Evolutionary conservation across 495 filamentous ascomycete genomes (phyloP).

Genomic region (Parmelia sp.): DNA sequence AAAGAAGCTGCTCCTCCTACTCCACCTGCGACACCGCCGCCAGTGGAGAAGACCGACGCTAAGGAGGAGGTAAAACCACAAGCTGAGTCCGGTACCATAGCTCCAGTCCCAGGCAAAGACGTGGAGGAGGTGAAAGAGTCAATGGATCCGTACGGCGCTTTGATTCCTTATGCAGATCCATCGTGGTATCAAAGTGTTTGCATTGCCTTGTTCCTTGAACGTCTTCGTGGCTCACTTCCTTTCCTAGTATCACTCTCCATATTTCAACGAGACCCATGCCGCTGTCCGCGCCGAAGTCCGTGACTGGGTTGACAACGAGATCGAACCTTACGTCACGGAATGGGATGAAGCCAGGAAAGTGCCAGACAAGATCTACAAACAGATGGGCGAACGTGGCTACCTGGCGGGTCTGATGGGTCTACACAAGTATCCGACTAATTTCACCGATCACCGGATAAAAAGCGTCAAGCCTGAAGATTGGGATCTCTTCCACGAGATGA

Average conservation of each 20-base stretch:
- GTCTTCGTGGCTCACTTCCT: slow-evolving; percentile 18
- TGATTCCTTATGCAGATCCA: slow-evolving; percentile 89
- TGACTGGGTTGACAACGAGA: slow-evolving; percentile 81
- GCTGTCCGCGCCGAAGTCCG: slow-evolving; percentile 85
- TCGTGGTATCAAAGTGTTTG: slow-evolving; percentile 93
- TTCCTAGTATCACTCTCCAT: slow-evolving; percentile 81
- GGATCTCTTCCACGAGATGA: slow-evolving; percentile 97
- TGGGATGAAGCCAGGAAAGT: slow-evolving; percentile 95
- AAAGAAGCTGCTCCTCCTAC: slow-evolving; percentile 48
- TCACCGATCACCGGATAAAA: slow-evolving; percentile 61
- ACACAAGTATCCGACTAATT: slow-evolving; percentile 64
- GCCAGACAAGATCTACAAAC: slow-evolving; percentile 81
- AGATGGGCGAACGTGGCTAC: slow-evolving; percentile 90
- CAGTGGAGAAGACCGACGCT: slow-evolving; percentile 45
- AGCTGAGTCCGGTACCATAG: slow-evolving; percentile 42
- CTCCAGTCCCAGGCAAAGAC: slow-evolving; percentile 40
- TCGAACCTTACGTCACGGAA: slow-evolving; percentile 87
- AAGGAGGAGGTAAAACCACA: slow-evolving; percentile 37
- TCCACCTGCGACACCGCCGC: slow-evolving; percentile 48
- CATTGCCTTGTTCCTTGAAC: slow-evolving; percentile 20
- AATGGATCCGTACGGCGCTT: slow-evolving; percentile 74
- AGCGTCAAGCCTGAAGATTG: slow-evolving; percentile 81
- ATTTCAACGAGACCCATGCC: slow-evolving; percentile 89
- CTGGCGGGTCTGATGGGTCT: slow-evolving; percentile 82
- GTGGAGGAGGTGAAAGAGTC: slow-evolving; percentile 55